These are phyloP conservation scores for Suillus discolor DNA, from an alignment of 768 basidiomycete genomes.

Conservation along the genomic window DNA sequence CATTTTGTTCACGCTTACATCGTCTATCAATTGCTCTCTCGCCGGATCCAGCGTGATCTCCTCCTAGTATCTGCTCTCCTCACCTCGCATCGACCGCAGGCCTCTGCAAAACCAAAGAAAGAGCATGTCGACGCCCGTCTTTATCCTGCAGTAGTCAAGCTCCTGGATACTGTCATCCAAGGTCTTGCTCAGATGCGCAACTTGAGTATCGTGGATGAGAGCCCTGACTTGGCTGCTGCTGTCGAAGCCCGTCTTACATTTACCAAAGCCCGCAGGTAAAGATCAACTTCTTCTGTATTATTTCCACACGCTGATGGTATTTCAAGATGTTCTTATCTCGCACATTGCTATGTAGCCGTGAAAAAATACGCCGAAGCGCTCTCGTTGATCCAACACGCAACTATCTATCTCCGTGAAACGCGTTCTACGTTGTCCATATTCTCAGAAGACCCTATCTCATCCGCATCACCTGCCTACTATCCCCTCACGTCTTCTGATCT, in stretches of 20 bases:
- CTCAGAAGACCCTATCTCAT: slow-evolving; percentile 47
- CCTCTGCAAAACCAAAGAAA: slow-evolving; percentile 34
- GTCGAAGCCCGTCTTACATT: slow-evolving; percentile 77
- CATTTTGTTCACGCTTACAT: slow-evolving; percentile 87
- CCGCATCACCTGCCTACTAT: slow-evolving; percentile 52
- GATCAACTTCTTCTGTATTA: neutral
- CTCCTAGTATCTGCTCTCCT: slow-evolving; percentile 72
- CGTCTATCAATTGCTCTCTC: slow-evolving; percentile 83
- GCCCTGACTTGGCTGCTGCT: slow-evolving; percentile 75
- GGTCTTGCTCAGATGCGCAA: slow-evolving; percentile 82
- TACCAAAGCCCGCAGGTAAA: slow-evolving; percentile 73
- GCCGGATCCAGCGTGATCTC: slow-evolving; percentile 87
- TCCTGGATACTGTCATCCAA: slow-evolving; percentile 84
- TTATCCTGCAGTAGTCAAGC: slow-evolving; percentile 87
- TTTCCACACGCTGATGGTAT: slow-evolving; percentile 7
- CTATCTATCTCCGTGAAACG: slow-evolving; percentile 76
- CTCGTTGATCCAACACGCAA: slow-evolving; percentile 68
- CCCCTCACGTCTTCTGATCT: slow-evolving; percentile 48
- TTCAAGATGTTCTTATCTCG: slow-evolving; percentile 71
- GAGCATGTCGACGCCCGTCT: slow-evolving; percentile 67
- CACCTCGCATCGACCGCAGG: slow-evolving; percentile 40
- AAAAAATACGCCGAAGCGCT: slow-evolving; percentile 77
- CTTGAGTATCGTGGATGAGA: slow-evolving; percentile 85
- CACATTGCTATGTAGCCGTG: slow-evolving; percentile 68
- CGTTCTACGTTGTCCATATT: slow-evolving; percentile 52